A percentile compares a stretch with the other conserved stretches of the same genome.
phyloP scores from a whole-genome alignment of 495 filamentous ascomycete genomes.

The Podospora pseudopauciseta region DNA sequence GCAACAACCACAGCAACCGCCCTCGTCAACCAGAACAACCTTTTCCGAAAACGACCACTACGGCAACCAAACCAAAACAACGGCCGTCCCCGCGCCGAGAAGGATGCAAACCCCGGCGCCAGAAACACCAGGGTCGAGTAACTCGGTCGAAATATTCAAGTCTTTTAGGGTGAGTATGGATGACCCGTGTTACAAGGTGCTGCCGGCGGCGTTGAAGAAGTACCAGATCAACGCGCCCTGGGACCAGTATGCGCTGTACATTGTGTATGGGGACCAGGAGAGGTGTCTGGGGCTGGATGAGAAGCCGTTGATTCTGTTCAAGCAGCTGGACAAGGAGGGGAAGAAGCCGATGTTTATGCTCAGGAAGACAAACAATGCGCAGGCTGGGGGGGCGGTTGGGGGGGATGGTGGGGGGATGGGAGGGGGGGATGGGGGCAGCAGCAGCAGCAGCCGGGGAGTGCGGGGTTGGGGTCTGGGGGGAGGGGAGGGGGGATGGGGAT shows the following conservation, averaged over 20 bases:
- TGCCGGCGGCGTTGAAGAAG: slow-evolving; percentile 91
- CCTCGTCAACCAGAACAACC: slow-evolving; percentile 41
- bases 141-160: slow-evolving; percentile 91
- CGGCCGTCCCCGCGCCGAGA: slow-evolving; percentile 40
- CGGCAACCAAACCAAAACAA: slow-evolving; percentile 39
- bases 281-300: slow-evolving; percentile 88
- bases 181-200: slow-evolving; percentile 94
- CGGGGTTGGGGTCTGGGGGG: slow-evolving; percentile 38
- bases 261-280: slow-evolving; percentile 96
- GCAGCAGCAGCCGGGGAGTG: slow-evolving; percentile 42
- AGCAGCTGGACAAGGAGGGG: slow-evolving; percentile 92
- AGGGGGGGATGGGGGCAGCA: slow-evolving; percentile 21
- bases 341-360: slow-evolving; percentile 99
- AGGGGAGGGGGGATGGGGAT: slow-evolving; percentile 30
- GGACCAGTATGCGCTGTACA: slow-evolving; percentile 95
- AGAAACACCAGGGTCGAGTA: slow-evolving; percentile 47
- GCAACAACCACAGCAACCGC: slow-evolving; percentile 33
- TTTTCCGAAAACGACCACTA: slow-evolving; percentile 51
- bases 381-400: slow-evolving; percentile 28
- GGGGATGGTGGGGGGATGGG: slow-evolving; percentile 38
- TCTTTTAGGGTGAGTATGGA: slow-evolving; percentile 96
- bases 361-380: slow-evolving; percentile 57
- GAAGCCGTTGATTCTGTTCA: slow-evolving; percentile 91
- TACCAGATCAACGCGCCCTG: slow-evolving; percentile 98
- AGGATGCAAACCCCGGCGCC: slow-evolving; percentile 51